A percentile compares a stretch with the other conserved stretches of the same genome.
Evolutionary conservation across 176 grass and related monocot genomes (phyloP).

Genomic region (Oryza glumipatula): DNA sequence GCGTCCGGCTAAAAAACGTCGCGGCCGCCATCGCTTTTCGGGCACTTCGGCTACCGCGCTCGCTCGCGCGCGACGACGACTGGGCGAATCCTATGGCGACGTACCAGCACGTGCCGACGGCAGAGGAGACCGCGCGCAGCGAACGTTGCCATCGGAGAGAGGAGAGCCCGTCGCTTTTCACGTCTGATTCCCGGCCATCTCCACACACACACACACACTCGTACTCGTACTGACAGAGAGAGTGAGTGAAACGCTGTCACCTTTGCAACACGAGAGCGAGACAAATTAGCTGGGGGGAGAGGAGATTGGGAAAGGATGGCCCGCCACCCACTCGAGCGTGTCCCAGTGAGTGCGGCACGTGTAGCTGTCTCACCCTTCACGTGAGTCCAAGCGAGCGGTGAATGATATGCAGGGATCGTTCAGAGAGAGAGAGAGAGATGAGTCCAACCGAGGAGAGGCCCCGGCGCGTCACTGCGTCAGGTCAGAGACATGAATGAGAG

Average conservation of each 20-base stretch:
- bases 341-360: constrained; percentile 46
- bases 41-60: not conserved
- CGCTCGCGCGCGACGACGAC: not conserved
- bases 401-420: constrained; percentile 13
- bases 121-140: not conserved
- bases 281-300: not conserved
- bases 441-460: not conserved
- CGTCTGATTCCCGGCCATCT: not conserved
- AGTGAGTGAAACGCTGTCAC: not conserved
- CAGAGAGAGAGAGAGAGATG: not conserved
- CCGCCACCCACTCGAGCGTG: constrained; percentile 27
- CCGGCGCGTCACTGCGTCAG: not conserved
- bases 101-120: constrained; percentile 15
- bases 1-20: not conserved
- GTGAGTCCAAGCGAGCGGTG: constrained; percentile 38
- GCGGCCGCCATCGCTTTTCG: not conserved
- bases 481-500: not conserved
- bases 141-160: not conserved
- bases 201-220: no score
- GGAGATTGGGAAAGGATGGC: not conserved
- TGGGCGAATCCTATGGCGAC: constrained; percentile 18
- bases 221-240: not conserved
- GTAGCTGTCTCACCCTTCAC: constrained; percentile 41
- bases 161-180: not conserved
- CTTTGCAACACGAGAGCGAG: not conserved